These are phyloP conservation scores for Bryum argenteum DNA, from an alignment of 225 moss, liverwort and hornwort genomes.

Conservation along the genomic window DNA sequence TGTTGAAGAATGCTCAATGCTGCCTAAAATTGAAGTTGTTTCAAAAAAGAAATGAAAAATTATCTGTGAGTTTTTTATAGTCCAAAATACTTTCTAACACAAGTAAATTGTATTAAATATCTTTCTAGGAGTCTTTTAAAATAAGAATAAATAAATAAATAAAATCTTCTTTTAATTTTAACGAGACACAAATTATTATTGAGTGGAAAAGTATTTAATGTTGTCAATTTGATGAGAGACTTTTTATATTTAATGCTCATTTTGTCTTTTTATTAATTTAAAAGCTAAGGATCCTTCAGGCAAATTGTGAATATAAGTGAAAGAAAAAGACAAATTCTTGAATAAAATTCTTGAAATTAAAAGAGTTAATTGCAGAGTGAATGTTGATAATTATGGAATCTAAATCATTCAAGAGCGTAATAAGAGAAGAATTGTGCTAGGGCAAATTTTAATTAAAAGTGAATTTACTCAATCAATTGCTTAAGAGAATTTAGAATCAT, in stretches of 20 bases:
- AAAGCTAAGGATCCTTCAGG: slow-evolving; percentile 18
- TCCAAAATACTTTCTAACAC: slow-evolving; percentile 17
- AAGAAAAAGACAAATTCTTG: slow-evolving; percentile 16
- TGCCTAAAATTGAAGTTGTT: slow-evolving; percentile 21
- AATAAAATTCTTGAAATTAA: slow-evolving; percentile 22
- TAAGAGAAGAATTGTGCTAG: slow-evolving; percentile 11
- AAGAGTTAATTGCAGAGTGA: slow-evolving; percentile 18
- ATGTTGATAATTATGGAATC: slow-evolving; percentile 16
- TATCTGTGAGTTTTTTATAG: slow-evolving; percentile 18
- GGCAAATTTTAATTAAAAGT: slow-evolving; percentile 20
- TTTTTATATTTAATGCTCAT: slow-evolving; percentile 16
- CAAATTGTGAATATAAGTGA: slow-evolving; percentile 13
- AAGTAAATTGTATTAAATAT: slow-evolving; percentile 16
- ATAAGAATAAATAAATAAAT: not conserved
- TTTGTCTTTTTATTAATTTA: slow-evolving; percentile 17
- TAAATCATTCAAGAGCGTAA: slow-evolving; percentile 19
- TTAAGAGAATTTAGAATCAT: too few relatives aligned
- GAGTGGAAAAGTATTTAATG: slow-evolving; percentile 20
- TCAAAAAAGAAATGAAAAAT: slow-evolving; percentile 16
- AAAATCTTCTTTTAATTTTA: slow-evolving; percentile 16
- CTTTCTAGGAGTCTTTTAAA: slow-evolving; percentile 15
- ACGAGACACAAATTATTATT: slow-evolving; percentile 16
- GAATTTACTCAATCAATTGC: slow-evolving; percentile 13
- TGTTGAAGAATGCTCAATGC: slow-evolving; percentile 15
- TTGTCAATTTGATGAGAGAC: slow-evolving; percentile 19